Conservation (phyloP, 2,329 filamentous ascomycete genomes). For the Xylariaceae sp. region DNA sequence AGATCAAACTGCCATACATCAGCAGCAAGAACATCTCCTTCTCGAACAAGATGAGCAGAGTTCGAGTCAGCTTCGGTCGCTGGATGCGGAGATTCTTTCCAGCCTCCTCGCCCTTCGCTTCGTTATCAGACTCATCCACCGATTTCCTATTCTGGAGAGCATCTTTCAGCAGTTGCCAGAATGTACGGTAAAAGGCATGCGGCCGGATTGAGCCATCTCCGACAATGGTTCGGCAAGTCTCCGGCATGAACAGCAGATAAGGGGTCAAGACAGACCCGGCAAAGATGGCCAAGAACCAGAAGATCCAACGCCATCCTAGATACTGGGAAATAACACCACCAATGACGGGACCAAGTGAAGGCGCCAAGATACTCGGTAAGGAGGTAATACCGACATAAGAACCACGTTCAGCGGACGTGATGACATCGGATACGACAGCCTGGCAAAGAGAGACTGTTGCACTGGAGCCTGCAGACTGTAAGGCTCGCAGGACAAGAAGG, state of each 20-base stretch:
- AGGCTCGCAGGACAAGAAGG: constrained; percentile 43
- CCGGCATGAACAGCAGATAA: constrained; percentile 41
- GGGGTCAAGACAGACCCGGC: constrained; percentile 33
- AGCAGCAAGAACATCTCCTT: constrained; percentile 35
- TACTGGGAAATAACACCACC: constrained; percentile 48
- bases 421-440: constrained; percentile 53
- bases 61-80: constrained; percentile 33
- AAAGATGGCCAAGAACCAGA: constrained; percentile 47
- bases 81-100: constrained; percentile 19
- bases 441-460: constrained; percentile 49
- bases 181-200: constrained; percentile 26
- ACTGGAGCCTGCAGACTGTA: constrained; percentile 49
- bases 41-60: constrained; percentile 34
- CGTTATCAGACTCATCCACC: constrained; percentile 3
- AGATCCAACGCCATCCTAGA: constrained; percentile 47
- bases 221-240: constrained; percentile 40
- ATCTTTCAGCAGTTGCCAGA: constrained; percentile 30
- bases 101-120: constrained; percentile 13
- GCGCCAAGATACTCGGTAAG: constrained; percentile 39
- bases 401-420: constrained; percentile 51
- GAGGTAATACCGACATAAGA: constrained; percentile 46
- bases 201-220: constrained; percentile 41
- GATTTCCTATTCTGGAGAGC: constrained; percentile 13
- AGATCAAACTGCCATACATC: constrained; percentile 31
- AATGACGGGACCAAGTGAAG: constrained; percentile 42